Evolutionary conservation across 352 stramenopile genomes (phyloP), one percentile per base, ranked within the genome.

Genomic region (Phytophthora kernoviae): DNA sequence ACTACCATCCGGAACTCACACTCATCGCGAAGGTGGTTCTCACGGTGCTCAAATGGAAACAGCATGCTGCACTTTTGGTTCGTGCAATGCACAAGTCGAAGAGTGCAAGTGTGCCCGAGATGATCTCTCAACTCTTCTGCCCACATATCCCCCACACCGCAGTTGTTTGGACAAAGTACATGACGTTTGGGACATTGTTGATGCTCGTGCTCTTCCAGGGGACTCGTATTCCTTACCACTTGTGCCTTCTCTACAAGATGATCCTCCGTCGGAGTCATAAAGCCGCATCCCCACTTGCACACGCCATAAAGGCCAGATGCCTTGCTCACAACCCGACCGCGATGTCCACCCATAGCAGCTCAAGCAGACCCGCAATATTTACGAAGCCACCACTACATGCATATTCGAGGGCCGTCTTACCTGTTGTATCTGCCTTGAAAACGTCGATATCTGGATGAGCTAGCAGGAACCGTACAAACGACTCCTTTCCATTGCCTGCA

Each of bases 281-380:
- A 79, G 5, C 81, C 77, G 18, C 81, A 91, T 15, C 79, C 81
- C 77, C 78, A 88, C 30, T 84, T 84, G 40, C 81, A 91, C 0
- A 88, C 69, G 0, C 76, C 71, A 24, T 77, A 84, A 14, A 86
- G 37, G 5, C 68, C 77, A 11, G 72, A 85, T 17, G 59, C 42
- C 11, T 59, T 70, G 20, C 58, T 60, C 27, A 79, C 75, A 7
- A 77, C 64, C 11, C 68, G 59, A 5, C 63, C 72, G 18, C 66
- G 77, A 17, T 67, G 73, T 2, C 77, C 79, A 17, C 55, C 64
- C 69, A 84, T 84, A 15, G 80, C 80, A 5, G 64, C 69, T 22
- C 66, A 11, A 90, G 26, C n/a, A 87, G 15, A 5, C 65, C 51
- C 27, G 77, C 58, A 8, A 65, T 59, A 3, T 71, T 70, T 21